Evolutionary conservation across 305 asterid genomes (phyloP).

Genomic region (Euphrasia arctica): DNA sequence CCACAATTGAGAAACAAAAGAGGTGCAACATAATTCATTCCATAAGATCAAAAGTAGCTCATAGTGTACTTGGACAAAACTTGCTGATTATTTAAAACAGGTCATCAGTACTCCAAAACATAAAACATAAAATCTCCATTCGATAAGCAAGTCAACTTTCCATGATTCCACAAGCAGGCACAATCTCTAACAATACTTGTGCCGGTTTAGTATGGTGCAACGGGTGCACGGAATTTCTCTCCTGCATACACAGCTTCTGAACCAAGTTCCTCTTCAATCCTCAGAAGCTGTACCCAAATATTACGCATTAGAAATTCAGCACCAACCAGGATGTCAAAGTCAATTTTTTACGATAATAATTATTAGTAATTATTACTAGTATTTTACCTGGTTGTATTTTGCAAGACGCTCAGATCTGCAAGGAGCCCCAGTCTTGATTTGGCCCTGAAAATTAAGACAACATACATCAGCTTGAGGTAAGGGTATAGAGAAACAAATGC

Average conservation of each 20-base stretch:
- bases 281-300: conserved; percentile 53
- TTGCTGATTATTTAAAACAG: conserved; percentile 10
- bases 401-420: conserved; percentile 99
- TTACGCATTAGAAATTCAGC: neutral
- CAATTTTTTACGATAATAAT: neutral
- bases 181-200: neutral
- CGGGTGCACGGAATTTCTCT: conserved; percentile 86
- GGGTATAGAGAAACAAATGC: neutral
- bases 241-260: conserved; percentile 88
- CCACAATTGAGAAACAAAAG: neutral
- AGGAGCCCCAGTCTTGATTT: conserved; percentile 95
- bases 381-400: conserved; percentile 84
- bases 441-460: conserved; percentile 38
- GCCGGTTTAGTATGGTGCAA: conserved; percentile 64
- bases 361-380: neutral
- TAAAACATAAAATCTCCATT: neutral
- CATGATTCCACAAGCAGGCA: conserved; percentile 4
- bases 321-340: neutral
- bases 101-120: conserved; percentile 19
- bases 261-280: conserved; percentile 95
- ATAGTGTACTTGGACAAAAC: too few species aligned
- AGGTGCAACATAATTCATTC: too few species aligned
- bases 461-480: neutral
- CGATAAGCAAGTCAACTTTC: neutral
- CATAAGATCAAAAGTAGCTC: too few species aligned